These are phyloP conservation scores for Tolypocladium sp. DNA, from an alignment of 2,329 filamentous ascomycete genomes.

Conservation along the genomic window DNA sequence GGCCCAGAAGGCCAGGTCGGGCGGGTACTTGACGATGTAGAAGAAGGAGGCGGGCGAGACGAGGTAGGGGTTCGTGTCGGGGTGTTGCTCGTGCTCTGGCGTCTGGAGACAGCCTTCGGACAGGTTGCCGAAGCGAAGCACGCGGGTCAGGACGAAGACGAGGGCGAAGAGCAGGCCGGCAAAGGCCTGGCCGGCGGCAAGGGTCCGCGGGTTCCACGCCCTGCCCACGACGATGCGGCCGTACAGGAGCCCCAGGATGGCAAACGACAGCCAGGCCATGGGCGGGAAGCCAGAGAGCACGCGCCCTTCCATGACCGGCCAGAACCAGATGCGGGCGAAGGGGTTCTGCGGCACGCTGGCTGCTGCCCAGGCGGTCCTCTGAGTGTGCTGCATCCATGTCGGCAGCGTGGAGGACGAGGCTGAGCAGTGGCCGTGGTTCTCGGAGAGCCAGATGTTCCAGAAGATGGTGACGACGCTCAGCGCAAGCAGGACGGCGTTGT, in stretches of 20 bases:
- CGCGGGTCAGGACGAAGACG: slow-evolving; percentile 31
- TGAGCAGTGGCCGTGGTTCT: slow-evolving; percentile 26
- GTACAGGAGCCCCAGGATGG: slow-evolving; percentile 33
- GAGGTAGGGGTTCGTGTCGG: slow-evolving; percentile 29
- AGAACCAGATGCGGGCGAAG: slow-evolving; percentile 32
- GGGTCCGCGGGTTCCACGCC: slow-evolving; percentile 16
- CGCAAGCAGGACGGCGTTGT: slow-evolving; percentile 25
- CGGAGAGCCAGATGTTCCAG: slow-evolving; percentile 38
- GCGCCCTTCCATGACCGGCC: slow-evolving; percentile 14
- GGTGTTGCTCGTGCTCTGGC: slow-evolving; percentile 22
- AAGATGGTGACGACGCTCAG: slow-evolving; percentile 28
- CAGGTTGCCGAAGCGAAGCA: slow-evolving; percentile 32
- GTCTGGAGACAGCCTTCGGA: slow-evolving; percentile 32
- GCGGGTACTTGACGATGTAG: slow-evolving; percentile 37
- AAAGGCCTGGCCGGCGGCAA: slow-evolving; percentile 17
- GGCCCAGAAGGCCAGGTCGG: slow-evolving; percentile 35
- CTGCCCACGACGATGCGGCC: slow-evolving; percentile 26
- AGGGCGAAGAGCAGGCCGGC: slow-evolving; percentile 20
- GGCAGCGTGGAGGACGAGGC: not conserved
- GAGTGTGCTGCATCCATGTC: not conserved
- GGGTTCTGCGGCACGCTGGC: slow-evolving; percentile 8
- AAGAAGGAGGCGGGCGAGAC: slow-evolving; percentile 31
- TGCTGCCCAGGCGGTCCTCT: not conserved
- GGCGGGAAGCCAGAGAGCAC: slow-evolving; percentile 33
- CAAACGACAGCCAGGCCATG: slow-evolving; percentile 37